These are phyloP conservation scores for Leucocoprinus birnbaumii DNA, from an alignment of 768 basidiomycete genomes.

Conservation along the genomic window DNA sequence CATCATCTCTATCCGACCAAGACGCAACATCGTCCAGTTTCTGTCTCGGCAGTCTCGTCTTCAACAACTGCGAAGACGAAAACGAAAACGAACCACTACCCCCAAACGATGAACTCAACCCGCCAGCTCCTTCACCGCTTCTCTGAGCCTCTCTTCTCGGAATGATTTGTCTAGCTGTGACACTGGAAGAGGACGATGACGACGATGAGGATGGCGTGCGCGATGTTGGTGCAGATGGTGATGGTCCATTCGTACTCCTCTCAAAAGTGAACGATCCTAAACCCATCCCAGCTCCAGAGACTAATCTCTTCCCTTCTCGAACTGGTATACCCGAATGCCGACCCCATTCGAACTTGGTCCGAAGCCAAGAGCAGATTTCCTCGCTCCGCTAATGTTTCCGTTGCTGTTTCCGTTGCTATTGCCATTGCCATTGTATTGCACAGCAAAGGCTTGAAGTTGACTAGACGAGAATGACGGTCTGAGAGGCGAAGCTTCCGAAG, in stretches of 20 bases:
- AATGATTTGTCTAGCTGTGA: not conserved
- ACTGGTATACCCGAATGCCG: not conserved
- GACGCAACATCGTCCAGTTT: slow-evolving; percentile 8
- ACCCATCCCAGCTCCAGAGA: not conserved
- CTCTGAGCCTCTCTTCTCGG: not conserved
- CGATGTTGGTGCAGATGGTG: not conserved
- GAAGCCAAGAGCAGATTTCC: slow-evolving; percentile 6
- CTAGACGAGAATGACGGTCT: not conserved
- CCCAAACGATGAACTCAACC: not conserved
- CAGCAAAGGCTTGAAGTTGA: not conserved
- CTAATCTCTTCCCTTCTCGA: slow-evolving; percentile 7
- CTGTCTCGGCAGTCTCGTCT: slow-evolving; percentile 1
- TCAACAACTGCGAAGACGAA: not conserved
- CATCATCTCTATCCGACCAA: slow-evolving; percentile 7
- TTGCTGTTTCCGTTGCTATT: slow-evolving; percentile 12
- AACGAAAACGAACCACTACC: not conserved
- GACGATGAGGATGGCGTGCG: not conserved
- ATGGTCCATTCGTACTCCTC: not conserved
- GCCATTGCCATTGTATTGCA: slow-evolving; percentile 11
- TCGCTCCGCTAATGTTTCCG: slow-evolving; percentile 17
- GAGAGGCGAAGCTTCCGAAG: slow-evolving; percentile 8
- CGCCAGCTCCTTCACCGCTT: not conserved
- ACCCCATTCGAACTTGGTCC: not conserved
- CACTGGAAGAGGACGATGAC: not conserved
- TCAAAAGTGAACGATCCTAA: not conserved